Conservation (phyloP, 768 basidiomycete species). For the Porphyrellus cyaneotinctus region DNA sequence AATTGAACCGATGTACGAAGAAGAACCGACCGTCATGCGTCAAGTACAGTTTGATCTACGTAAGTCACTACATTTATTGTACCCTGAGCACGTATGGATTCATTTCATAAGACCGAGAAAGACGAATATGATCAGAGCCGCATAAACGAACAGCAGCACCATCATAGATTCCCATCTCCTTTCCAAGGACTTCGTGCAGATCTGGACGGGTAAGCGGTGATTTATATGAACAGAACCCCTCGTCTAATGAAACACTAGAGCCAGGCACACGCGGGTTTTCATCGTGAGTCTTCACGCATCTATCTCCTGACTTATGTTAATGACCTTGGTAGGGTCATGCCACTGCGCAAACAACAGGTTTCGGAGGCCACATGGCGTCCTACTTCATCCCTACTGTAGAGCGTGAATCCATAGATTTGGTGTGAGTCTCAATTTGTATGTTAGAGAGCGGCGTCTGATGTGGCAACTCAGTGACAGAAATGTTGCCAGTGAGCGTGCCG, state of each 20-base stretch:
- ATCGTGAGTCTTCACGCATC: neutral
- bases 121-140: neutral
- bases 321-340: conserved; percentile 1
- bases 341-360: conserved; percentile 2
- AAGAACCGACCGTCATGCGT: neutral
- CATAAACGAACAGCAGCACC: neutral
- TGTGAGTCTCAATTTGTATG: neutral
- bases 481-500: neutral
- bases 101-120: neutral
- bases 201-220: neutral
- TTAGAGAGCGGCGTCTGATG: neutral
- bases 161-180: neutral
- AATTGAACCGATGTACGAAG: neutral
- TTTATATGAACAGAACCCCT: neutral
- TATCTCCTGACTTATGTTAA: neutral
- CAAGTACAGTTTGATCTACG: neutral
- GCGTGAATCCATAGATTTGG: conserved; percentile 1
- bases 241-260: neutral
- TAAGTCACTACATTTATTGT: neutral
- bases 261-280: neutral
- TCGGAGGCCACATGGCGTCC: conserved; percentile 2
- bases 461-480: neutral
- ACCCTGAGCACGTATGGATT: neutral
- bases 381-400: conserved; percentile 1
- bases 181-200: neutral